These are phyloP conservation scores for Cercophora scortea DNA, from an alignment of 495 filamentous ascomycete genomes.

Conservation along the genomic window DNA sequence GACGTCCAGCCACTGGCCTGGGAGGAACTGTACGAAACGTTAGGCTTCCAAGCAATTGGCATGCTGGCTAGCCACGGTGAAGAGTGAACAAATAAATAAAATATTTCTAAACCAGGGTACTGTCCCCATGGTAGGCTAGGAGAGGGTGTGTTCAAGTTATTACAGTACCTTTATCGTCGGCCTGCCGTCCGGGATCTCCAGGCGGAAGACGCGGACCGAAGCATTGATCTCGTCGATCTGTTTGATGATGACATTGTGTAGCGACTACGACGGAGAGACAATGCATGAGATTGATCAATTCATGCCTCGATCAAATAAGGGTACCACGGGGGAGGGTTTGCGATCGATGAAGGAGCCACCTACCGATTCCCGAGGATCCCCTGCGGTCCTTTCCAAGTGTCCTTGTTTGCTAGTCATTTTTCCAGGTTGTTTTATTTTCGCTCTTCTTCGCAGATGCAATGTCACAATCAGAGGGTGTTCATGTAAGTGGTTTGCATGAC, in stretches of 20 bases:
- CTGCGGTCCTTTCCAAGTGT: slow-evolving; percentile 59
- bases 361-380: slow-evolving; percentile 57
- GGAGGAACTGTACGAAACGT: slow-evolving; percentile 48
- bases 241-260: slow-evolving; percentile 29
- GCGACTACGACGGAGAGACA: slow-evolving; percentile 15
- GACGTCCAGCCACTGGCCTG: slow-evolving; percentile 90
- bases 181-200: slow-evolving; percentile 17
- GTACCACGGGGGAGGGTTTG: neutral
- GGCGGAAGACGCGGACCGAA: slow-evolving; percentile 30
- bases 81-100: too few relatives aligned
- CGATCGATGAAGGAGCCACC: neutral
- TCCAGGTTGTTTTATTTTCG: too few relatives aligned
- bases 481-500: too few relatives aligned
- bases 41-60: too few relatives aligned
- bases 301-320: neutral
- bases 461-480: too few relatives aligned
- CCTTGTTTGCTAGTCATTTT: slow-evolving; percentile 14
- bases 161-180: slow-evolving; percentile 14
- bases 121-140: too few relatives aligned
- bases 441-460: too few relatives aligned
- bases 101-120: too few relatives aligned
- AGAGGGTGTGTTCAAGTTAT: too few relatives aligned
- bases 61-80: too few relatives aligned
- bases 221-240: slow-evolving; percentile 26
- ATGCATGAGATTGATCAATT: neutral